These are phyloP conservation scores for Kwoniella europaea DNA, from an alignment of 768 basidiomycete species.

Conservation along the genomic window DNA sequence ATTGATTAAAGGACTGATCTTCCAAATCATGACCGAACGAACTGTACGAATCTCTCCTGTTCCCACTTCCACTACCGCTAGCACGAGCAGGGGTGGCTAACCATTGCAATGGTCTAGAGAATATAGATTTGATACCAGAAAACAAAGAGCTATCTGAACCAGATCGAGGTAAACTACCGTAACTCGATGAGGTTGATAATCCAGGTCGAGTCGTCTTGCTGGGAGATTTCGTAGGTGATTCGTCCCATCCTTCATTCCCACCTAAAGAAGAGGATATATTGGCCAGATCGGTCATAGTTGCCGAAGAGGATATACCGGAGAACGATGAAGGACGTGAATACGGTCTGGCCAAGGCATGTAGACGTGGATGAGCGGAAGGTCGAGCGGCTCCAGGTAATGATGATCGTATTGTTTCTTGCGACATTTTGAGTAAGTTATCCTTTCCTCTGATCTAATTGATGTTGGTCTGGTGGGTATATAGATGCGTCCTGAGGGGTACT, in stretches of 20 bases:
- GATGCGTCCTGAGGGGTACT: neutral
- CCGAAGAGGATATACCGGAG: conserved; percentile 15
- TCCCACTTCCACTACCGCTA: neutral
- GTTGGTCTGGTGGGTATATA: neutral
- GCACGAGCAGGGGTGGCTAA: conserved; percentile 23
- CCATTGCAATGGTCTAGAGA: conserved; percentile 32
- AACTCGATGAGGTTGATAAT: conserved; percentile 14
- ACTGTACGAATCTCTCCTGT: conserved; percentile 18
- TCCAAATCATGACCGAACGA: conserved; percentile 33
- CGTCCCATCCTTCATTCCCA: neutral
- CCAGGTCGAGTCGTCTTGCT: conserved; percentile 19
- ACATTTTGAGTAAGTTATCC: neutral
- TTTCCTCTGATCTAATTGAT: neutral
- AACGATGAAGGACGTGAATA: conserved; percentile 30
- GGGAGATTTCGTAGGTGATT: conserved; percentile 21
- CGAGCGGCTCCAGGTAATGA: conserved; percentile 20
- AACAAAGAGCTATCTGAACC: conserved; percentile 33
- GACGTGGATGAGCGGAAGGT: conserved; percentile 29
- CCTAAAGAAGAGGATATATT: conserved; percentile 14
- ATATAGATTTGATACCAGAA: conserved; percentile 22
- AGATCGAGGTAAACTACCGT: conserved; percentile 25
- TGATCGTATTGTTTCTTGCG: conserved; percentile 14
- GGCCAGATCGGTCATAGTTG: conserved; percentile 15
- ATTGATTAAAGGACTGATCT: conserved; percentile 16
- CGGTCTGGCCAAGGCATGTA: conserved; percentile 30